Evolutionary conservation across 306 rosid genomes (phyloP).

Genomic region (Lablab purpureus): DNA sequence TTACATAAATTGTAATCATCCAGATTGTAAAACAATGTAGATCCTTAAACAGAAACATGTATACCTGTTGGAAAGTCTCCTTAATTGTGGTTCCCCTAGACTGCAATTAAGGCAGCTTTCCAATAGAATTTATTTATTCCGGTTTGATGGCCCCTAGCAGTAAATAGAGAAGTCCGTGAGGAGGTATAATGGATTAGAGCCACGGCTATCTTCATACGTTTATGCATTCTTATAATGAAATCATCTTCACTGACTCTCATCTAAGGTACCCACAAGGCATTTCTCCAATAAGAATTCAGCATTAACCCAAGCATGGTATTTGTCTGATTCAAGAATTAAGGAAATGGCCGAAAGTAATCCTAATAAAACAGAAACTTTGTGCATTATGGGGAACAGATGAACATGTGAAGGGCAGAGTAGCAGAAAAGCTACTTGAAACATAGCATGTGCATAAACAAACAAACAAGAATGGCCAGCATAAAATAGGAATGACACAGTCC

Average conservation of each 20-base stretch:
- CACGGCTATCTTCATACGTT: slow-evolving; percentile 32
- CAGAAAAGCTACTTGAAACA: slow-evolving; percentile 23
- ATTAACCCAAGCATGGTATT: slow-evolving; percentile 71
- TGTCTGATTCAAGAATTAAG: slow-evolving; percentile 68
- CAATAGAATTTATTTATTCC: slow-evolving; percentile 38
- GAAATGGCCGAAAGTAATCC: slow-evolving; percentile 38
- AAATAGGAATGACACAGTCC: background rate
- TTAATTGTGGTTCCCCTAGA: background rate
- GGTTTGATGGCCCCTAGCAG: slow-evolving; percentile 16
- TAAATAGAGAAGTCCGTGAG: slow-evolving; percentile 39
- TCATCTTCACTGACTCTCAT: slow-evolving; percentile 54
- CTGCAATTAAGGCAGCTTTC: background rate
- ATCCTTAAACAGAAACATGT: slow-evolving; percentile 27
- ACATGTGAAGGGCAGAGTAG: background rate
- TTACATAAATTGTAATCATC: slow-evolving; percentile 24
- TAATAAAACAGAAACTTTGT: slow-evolving; percentile 29
- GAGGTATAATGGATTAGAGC: slow-evolving; percentile 30
- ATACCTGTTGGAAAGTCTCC: background rate
- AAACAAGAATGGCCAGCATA: background rate
- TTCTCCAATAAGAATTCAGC: background rate
- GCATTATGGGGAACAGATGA: slow-evolving; percentile 12
- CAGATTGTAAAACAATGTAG: slow-evolving; percentile 34
- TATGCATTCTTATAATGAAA: slow-evolving; percentile 23
- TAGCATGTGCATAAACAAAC: background rate
- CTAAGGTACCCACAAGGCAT: slow-evolving; percentile 83